Conservation (phyloP, 805 yeast genomes). For the Lachancea lanzarotensis region DNA sequence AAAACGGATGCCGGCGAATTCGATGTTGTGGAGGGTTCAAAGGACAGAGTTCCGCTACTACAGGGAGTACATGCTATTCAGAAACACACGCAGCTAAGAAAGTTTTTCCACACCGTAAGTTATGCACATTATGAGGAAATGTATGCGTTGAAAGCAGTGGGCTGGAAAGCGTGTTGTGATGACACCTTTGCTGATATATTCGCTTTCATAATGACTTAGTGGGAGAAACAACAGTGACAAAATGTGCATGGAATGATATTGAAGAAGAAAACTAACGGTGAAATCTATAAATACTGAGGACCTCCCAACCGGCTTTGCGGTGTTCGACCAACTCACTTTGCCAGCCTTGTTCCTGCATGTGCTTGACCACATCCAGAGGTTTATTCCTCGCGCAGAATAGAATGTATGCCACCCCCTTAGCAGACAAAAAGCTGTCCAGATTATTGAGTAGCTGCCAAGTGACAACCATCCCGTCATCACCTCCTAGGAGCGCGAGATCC, state of each 20-base stretch:
- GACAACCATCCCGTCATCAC: conserved; percentile 82
- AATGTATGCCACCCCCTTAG: conserved; percentile 73
- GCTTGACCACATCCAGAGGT: conserved; percentile 52
- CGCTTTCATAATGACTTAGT: neutral
- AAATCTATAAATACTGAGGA: conserved; percentile 67
- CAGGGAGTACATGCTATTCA: conserved; percentile 21
- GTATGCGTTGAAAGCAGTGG: conserved; percentile 44
- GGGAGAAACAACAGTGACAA: neutral
- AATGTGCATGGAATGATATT: too few species aligned
- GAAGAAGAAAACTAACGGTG: too few species aligned
- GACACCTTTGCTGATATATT: conserved; percentile 60
- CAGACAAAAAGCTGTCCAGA: conserved; percentile 47
- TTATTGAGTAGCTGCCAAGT: conserved; percentile 57
- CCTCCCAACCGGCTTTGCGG: conserved; percentile 96
- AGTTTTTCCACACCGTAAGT: conserved; percentile 25
- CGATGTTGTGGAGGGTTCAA: conserved; percentile 15
- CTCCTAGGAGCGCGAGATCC: conserved; percentile 87
- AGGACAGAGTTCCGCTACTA: conserved; percentile 26
- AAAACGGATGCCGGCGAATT: conserved; percentile 15
- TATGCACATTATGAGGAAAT: conserved; percentile 37
- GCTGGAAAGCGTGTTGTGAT: conserved; percentile 41
- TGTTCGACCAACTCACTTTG: conserved; percentile 43
- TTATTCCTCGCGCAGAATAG: conserved; percentile 87
- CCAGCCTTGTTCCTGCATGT: conserved; percentile 51
- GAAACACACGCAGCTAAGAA: conserved; percentile 22